Evolutionary conservation across 768 basidiomycete genomes (phyloP), one percentile per base, ranked within the genome.

Genomic region (Paxillus involutus): DNA sequence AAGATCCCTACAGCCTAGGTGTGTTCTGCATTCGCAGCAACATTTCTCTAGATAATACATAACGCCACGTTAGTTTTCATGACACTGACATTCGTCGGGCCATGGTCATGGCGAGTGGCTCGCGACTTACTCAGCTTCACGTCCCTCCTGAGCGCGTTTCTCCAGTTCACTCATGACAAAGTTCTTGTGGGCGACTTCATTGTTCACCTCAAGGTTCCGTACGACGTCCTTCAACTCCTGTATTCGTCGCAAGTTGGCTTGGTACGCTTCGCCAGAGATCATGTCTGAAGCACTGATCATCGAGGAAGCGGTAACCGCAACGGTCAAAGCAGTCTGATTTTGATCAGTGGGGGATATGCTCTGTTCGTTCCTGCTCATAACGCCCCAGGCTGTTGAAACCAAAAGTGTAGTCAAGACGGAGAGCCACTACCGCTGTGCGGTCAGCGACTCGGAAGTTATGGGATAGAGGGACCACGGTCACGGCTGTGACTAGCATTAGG

Each of bases 71-170:
- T 55, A 24, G 52, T 40, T 32, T 21, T 41, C 32, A 47, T 44
- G 21, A 21, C 33, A n/a, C n/a, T 44, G 21, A 21, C 33, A n/a
- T n/a, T 17, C 6, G 10, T 8, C n/a, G 19, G 45, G 16, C 8
- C 10, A 10, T 24, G 24, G 26, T 26, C 26, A 26, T 26, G 26
- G 26, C 4, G 2, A 26, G 26, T 26, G 26, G 26, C 7, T 10
- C n/a, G 49, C 4, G 17, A 65, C 75, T 56, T 52, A 75, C 81
- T 74, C 70, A 37, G 81, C 82, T 49, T 76, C 66, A 17, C 74
- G 70, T 2, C 81, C 83, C 17, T 76, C 76, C 37, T 69, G 64
- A 7, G 77, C 65, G 59, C 69, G 69, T 56, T 64, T 61, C 55
- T 70, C 51, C 24, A 78, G 63, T 45, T 78, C 68, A 50, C 63